These are phyloP conservation scores for Pulicaria dysenterica DNA, from an alignment of 129 eudicot genomes.

Conservation along the genomic window DNA sequence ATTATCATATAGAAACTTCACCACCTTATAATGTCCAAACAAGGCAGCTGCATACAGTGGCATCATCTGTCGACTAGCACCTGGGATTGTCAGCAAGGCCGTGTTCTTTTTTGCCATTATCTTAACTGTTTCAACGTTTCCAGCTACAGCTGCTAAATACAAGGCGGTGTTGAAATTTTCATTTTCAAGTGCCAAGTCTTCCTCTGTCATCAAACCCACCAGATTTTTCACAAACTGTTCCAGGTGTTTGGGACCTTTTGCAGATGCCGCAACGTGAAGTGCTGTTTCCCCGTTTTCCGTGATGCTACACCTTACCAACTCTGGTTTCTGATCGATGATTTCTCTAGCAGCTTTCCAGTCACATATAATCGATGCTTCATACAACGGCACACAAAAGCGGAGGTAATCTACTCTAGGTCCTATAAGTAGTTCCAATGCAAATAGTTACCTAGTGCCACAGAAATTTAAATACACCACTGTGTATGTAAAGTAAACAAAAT, in stretches of 20 bases:
- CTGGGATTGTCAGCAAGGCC: conserved; percentile 17
- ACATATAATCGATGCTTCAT: conserved; percentile 28
- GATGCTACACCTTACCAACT: conserved; percentile 21
- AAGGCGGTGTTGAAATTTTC: conserved; percentile 36
- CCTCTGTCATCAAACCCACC: conserved; percentile 28
- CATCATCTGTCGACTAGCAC: not conserved
- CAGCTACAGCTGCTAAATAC: conserved; percentile 39
- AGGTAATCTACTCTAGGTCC: conserved; percentile 16
- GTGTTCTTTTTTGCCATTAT: conserved; percentile 27
- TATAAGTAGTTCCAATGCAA: not conserved
- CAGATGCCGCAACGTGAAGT: conserved; percentile 48
- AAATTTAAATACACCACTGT: no score
- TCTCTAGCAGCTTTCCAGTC: conserved; percentile 45
- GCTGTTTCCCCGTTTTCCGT: conserved; percentile 43
- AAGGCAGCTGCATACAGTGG: conserved; percentile 39
- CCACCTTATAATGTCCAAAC: conserved; percentile 36
- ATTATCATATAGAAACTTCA: conserved; percentile 19
- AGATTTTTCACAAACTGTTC: conserved; percentile 34
- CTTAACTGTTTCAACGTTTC: conserved; percentile 26
- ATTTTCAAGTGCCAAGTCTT: conserved; percentile 29
- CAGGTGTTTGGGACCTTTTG: not conserved
- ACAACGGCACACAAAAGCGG: conserved; percentile 20
- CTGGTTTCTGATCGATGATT: not conserved
- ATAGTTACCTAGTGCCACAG: not conserved
- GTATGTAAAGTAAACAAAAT: no score